Base-by-base conservation (phyloP, 306 rosid genomes). In the Cicer judaicum region DNA sequence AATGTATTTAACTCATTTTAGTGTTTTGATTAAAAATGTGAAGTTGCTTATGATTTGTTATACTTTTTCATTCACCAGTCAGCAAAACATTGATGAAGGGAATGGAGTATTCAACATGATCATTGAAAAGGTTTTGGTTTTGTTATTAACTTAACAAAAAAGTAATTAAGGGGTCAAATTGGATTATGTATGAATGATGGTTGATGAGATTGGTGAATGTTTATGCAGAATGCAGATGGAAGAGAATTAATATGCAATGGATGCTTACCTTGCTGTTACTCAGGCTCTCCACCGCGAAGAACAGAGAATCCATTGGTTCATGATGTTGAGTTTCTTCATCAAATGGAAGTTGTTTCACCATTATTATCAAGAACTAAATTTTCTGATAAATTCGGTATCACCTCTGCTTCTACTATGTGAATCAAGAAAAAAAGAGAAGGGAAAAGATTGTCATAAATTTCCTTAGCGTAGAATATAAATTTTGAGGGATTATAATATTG, bases 231-330 rank as follows among this genome's bases (percentile, higher is more conserved):
- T 73, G 44, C 12, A 36, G 80, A 87, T 65, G 88, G 78, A 75
- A 88, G 82, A 43, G 95, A 87, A 77, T 11, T 74, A 15, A 14
- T 48, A 42, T 89, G 92, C 69, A 83, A 63, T 3, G 79, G 79
- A 48, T 86, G 97, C 57, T 79, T 87, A 39, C 89, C 94, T 4
- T 73, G 75, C 1, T 89, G 88, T 67, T 93, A 86, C 70, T 65
- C 87, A 8, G 97, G 92, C 6, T 89, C 97, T 21, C 98, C 98
- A 0, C 98, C 98, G 0, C 77, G 88, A 0, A 84, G 98, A 83
- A 82, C 97, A 54, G 88, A 80, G 68, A 91, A 93, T 5, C 98
- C 97, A 1, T 41, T 91, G 78, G 83, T 93, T 69, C 91, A 91
- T 15, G 89, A 93, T 47, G 88, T 91, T 53, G 83, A 86, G 10